Evolutionary conservation across 2,329 filamentous ascomycete species (phyloP).

Genomic region (Talaromyces sp.): DNA sequence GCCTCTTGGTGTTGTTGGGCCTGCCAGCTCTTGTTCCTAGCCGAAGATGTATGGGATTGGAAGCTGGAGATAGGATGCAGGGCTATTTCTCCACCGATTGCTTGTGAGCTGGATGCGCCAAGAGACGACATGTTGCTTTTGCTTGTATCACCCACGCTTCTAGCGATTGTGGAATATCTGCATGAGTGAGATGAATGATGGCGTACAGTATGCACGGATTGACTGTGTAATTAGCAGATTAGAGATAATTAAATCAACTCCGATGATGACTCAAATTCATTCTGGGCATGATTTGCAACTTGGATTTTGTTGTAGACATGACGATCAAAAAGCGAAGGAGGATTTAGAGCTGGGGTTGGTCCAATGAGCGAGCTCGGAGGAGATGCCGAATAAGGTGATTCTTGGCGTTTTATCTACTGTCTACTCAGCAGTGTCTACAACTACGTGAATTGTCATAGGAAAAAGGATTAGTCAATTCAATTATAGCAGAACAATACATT

Average conservation of each 20-base stretch:
- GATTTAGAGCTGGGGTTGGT: not conserved
- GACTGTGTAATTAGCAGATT: not conserved
- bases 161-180: not conserved
- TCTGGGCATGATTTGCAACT: not conserved
- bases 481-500: not conserved
- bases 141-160: slow-evolving; percentile 8
- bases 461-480: not conserved
- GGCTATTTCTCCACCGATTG: slow-evolving; percentile 23
- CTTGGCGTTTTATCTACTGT: not conserved
- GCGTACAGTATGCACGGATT: not conserved
- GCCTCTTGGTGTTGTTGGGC: slow-evolving; percentile 5
- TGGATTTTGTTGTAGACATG: not conserved
- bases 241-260: not conserved
- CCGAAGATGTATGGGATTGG: slow-evolving; percentile 23
- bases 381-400: not conserved
- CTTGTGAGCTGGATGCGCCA: slow-evolving; percentile 5
- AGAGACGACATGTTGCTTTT: slow-evolving; percentile 3
- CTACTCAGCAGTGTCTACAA: not conserved
- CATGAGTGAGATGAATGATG: not conserved
- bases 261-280: not conserved
- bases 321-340: not conserved
- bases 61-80: slow-evolving; percentile 27
- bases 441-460: not conserved
- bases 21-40: slow-evolving; percentile 28
- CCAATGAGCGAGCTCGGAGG: not conserved